phyloP scores from a whole-genome alignment of 371 early-diverging fungal genomes.

The Sporodiniella umbellata region DNA sequence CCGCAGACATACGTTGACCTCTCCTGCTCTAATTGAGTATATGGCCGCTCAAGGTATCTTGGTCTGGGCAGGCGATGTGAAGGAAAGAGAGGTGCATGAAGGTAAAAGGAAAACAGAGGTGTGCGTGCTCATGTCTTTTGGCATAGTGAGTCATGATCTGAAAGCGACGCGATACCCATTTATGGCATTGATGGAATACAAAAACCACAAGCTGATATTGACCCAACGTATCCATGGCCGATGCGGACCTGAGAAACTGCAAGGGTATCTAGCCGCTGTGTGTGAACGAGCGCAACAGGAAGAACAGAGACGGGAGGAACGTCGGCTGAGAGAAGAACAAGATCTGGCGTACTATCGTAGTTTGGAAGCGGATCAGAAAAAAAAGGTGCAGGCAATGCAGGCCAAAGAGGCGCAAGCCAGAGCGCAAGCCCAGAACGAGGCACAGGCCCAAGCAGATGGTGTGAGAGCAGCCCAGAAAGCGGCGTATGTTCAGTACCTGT shows the following conservation, averaged over 20 bases:
- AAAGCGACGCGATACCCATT: constrained; percentile 79
- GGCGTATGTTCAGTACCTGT: constrained; percentile 32
- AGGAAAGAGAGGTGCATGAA: constrained; percentile 69
- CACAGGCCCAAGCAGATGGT: constrained; percentile 17
- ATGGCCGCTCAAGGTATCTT: constrained; percentile 60
- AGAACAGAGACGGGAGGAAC: constrained; percentile 60
- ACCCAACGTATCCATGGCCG: constrained; percentile 65
- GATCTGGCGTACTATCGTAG: constrained; percentile 81
- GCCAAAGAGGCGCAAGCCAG: constrained; percentile 47
- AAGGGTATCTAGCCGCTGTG: background rate
- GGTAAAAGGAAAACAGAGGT: constrained; percentile 37
- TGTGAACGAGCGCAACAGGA: constrained; percentile 40
- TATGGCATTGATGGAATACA: constrained; percentile 64
- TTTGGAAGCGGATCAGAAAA: constrained; percentile 80
- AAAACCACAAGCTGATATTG: constrained; percentile 54
- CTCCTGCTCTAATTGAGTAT: constrained; percentile 55
- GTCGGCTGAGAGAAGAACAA: constrained; percentile 77
- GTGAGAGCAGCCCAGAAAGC: constrained; percentile 27
- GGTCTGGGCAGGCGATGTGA: constrained; percentile 78
- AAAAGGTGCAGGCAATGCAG: constrained; percentile 43
- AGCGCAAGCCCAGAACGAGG: constrained; percentile 25
- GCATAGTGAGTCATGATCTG: constrained; percentile 63
- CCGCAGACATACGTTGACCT: constrained; percentile 54
- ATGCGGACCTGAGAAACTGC: background rate
- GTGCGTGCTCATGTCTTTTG: background rate